phyloP scores from a whole-genome alignment of 1,284 basidiomycete genomes.

The Tylopilus sp. region DNA sequence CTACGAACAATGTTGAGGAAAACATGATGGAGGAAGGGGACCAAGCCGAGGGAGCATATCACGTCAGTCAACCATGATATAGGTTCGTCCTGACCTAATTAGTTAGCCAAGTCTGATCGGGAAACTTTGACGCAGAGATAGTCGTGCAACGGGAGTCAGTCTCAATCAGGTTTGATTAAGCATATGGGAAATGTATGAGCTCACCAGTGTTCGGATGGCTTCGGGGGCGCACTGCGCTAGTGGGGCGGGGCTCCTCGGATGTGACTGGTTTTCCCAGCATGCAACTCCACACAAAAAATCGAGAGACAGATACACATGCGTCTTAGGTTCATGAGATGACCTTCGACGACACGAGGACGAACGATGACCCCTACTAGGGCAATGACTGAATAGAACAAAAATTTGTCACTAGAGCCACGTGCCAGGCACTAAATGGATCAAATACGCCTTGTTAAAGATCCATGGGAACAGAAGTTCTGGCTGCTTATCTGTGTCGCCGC shows the following conservation, averaged over 20 bases:
- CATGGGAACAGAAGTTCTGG: background rate
- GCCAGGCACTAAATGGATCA: background rate
- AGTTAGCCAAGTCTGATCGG: background rate
- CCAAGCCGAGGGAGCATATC: background rate
- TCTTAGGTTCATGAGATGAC: background rate
- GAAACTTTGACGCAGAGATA: background rate
- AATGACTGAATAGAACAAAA: background rate
- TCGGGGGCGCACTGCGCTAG: background rate
- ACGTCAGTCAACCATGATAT: background rate
- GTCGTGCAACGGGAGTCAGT: background rate
- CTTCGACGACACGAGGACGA: background rate
- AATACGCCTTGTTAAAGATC: background rate
- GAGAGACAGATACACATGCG: background rate
- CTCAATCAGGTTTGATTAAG: background rate
- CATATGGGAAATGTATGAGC: background rate
- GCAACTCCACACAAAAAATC: background rate
- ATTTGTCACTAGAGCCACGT: too few relatives aligned
- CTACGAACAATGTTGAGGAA: background rate
- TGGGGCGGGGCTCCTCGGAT: background rate
- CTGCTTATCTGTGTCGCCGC: background rate
- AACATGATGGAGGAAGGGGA: constrained; percentile 3
- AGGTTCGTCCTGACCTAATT: background rate
- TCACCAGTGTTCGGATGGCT: background rate
- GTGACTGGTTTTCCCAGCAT: background rate
- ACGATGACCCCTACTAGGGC: background rate